Evolutionary conservation across 768 basidiomycete genomes (phyloP), one percentile per base, ranked within the genome.

Genomic region (Cubamyces lactineus): DNA sequence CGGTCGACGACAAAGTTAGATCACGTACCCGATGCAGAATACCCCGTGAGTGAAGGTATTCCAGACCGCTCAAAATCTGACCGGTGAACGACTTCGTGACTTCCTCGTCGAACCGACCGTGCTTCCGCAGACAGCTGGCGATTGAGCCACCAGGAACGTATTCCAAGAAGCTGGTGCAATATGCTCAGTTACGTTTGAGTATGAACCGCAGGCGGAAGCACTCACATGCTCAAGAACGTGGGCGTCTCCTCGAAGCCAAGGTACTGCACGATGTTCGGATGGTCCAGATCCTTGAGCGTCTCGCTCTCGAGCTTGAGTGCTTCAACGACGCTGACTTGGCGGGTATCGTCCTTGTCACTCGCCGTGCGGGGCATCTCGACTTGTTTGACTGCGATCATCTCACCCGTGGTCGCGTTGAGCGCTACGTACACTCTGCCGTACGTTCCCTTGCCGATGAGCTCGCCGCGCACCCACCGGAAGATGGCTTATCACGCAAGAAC

Each of bases 301-400:
- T 97, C 95, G 71, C 94, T 97, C 79, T 98, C 97, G 69, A 92
- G 81, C 74, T 96, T 94, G 64, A 98, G 77, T 1, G 96, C 95
- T 68, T 95, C 90, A 61, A 99, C 92, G 64, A 96, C 88, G 28
- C 85, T 85, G 57, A 84, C 79, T 68, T 96, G 95, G 34, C 95
- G 84, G 17, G 84, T 82, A 74, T 98, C 95, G 65, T 86, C 90
- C 74, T 90, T 92, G 76, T 99, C 97, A 69, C 91, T 94, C 17
- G 87, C 86, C 8, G 94, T 96, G 53, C 86, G 86, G 1, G 97
- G 96, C 60, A 96, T 84, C 73, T 98, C 97, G 49, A 99, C 97
- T 76, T 98, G 97, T 76, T 99, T 99, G 66, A 99, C 97, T 17
- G 97, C 97, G 69, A 98, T 95, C 93, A 98, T 96, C 76, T 98